These are phyloP conservation scores for Rhizophora apiculata DNA, from an alignment of 345 rosid species.

Conservation along the genomic window DNA sequence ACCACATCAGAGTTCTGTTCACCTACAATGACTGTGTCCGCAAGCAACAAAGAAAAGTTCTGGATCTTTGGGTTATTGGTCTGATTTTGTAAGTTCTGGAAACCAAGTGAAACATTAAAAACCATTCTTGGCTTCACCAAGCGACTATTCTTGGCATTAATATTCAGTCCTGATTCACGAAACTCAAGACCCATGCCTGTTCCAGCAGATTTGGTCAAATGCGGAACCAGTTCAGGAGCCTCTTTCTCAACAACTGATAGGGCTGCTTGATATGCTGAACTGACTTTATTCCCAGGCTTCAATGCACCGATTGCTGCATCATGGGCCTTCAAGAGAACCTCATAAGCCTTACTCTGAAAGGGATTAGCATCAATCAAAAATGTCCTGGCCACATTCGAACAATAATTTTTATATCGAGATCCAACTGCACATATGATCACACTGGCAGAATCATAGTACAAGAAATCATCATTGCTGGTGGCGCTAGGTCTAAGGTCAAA, in stretches of 20 bases:
- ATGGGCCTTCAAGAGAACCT: conserved; percentile 81
- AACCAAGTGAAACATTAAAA: conserved; percentile 80
- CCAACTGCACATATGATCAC: conserved; percentile 82
- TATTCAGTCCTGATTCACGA: conserved; percentile 72
- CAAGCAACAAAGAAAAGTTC: conserved; percentile 65
- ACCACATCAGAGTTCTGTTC: conserved; percentile 52
- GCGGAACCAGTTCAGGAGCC: conserved; percentile 65
- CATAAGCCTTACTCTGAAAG: conserved; percentile 73
- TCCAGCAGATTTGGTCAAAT: conserved; percentile 85
- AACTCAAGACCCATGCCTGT: conserved; percentile 94
- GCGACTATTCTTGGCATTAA: conserved; percentile 77
- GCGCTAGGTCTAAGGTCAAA: conserved; percentile 94
- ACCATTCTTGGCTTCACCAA: conserved; percentile 59
- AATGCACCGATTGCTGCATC: conserved; percentile 72
- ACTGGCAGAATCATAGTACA: conserved; percentile 80
- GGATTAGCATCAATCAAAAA: conserved; percentile 76
- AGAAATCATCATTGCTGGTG: conserved; percentile 66
- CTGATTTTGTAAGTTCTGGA: conserved; percentile 70
- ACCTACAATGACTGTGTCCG: conserved; percentile 73
- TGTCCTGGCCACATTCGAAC: conserved; percentile 81
- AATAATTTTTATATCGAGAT: conserved; percentile 76
- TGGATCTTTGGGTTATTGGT: conserved; percentile 52
- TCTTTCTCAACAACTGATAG: conserved; percentile 67
- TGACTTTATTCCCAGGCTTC: conserved; percentile 63
- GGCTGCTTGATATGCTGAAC: conserved; percentile 66